These are phyloP conservation scores for Geranomyces michiganensis DNA, from an alignment of 192 early-diverging fungal genomes.

Conservation along the genomic window DNA sequence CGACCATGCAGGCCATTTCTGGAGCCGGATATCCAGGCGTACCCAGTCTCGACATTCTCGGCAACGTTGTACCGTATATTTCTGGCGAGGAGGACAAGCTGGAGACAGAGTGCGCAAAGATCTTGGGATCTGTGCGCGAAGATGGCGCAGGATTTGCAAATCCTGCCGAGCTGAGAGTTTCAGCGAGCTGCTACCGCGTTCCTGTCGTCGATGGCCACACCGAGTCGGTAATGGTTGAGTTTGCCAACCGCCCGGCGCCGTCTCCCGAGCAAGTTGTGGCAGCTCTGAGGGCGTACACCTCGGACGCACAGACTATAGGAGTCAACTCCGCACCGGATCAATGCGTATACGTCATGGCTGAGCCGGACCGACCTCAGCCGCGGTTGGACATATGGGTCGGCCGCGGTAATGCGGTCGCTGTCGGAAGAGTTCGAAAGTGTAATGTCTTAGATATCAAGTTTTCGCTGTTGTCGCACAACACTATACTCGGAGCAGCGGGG, in stretches of 20 bases:
- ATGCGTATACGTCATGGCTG: constrained; percentile 69
- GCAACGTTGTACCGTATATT: constrained; percentile 95
- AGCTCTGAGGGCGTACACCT: constrained; percentile 73
- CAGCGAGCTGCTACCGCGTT: constrained; percentile 95
- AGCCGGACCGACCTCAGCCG: constrained; percentile 89
- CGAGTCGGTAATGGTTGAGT: constrained; percentile 87
- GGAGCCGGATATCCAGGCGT: constrained; percentile 99
- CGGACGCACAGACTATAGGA: constrained; percentile 78
- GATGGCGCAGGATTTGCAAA: constrained; percentile 50
- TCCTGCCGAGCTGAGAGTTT: constrained; percentile 70
- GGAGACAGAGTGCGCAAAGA: constrained; percentile 92
- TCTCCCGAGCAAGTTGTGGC: constrained; percentile 74
- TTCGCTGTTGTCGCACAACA: constrained; percentile 90
- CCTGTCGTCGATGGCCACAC: constrained; percentile 96
- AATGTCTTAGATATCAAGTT: constrained; percentile 92
- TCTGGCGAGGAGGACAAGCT: constrained; percentile 97
- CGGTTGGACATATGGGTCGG: constrained; percentile 85
- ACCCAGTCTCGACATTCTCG: constrained; percentile 90
- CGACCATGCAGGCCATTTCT: constrained; percentile 94
- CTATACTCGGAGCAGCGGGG: constrained; percentile 94
- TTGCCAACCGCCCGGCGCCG: constrained; percentile 66
- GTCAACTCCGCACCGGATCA: constrained; percentile 82
- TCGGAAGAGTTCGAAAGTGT: constrained; percentile 86
- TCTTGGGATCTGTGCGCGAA: constrained; percentile 71
- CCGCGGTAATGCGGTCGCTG: constrained; percentile 87